phyloP scores from a whole-genome alignment of 352 stramenopile genomes.

The Peronospora destructor region DNA sequence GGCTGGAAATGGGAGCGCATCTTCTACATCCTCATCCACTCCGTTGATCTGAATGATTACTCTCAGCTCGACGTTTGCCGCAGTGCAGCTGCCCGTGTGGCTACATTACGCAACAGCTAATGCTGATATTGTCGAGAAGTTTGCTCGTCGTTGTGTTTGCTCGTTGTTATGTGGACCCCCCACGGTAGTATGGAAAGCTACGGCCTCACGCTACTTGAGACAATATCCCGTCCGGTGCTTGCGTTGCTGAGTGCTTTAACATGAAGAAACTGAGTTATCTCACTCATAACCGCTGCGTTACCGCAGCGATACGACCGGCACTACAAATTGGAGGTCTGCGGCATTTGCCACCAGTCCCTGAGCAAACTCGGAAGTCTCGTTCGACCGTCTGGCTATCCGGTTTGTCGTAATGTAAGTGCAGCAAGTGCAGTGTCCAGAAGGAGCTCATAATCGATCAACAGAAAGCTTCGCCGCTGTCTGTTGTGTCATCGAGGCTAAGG shows the following conservation, averaged over 20 bases:
- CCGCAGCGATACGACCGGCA: constrained; percentile 16
- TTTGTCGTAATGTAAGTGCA: too few relatives aligned
- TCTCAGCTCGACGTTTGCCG: constrained; percentile 28
- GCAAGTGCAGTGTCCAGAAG: too few relatives aligned
- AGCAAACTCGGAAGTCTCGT: too few relatives aligned
- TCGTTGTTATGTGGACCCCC: too few relatives aligned
- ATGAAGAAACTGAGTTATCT: constrained; percentile 64
- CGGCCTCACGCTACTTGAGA: constrained; percentile 31
- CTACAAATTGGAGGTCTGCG: constrained; percentile 16
- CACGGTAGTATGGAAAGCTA: constrained; percentile 35
- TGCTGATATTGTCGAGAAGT: constrained; percentile 41
- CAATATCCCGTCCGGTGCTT: constrained; percentile 33
- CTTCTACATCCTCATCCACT: constrained; percentile 39
- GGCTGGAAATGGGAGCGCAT: constrained; percentile 33
- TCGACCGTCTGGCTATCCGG: too few relatives aligned
- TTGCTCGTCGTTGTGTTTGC: constrained; percentile 43
- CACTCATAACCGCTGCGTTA: constrained; percentile 8
- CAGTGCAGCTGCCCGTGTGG: constrained; percentile 36
- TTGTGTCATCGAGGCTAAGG: too few relatives aligned
- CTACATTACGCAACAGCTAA: constrained; percentile 39
- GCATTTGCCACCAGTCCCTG: constrained; percentile 23
- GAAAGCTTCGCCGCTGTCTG: too few relatives aligned
- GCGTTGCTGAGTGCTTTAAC: constrained; percentile 34
- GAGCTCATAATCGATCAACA: too few relatives aligned
- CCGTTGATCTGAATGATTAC: constrained; percentile 28